These are phyloP conservation scores for Penicillium sp. DNA, from an alignment of 2,329 filamentous ascomycete genomes.

Conservation along the genomic window DNA sequence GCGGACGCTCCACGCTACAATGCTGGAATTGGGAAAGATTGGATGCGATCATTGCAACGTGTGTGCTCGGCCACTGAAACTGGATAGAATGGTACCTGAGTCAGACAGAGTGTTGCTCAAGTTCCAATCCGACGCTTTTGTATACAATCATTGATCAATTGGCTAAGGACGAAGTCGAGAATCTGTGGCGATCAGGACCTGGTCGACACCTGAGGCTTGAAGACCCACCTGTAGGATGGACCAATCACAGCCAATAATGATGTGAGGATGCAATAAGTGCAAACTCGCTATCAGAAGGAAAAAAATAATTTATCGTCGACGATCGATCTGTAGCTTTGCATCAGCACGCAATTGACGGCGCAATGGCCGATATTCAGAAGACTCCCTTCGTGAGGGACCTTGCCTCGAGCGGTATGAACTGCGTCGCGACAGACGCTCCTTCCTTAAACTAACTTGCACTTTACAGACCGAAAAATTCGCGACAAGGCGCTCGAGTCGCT, in stretches of 20 bases:
- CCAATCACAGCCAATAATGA: neutral
- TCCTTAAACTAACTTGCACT: neutral
- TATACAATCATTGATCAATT: too few relatives aligned
- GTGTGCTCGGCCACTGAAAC: too few relatives aligned
- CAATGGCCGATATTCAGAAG: conserved; percentile 45
- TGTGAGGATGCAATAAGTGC: conserved; percentile 20
- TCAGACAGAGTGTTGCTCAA: too few relatives aligned
- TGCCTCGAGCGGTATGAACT: conserved; percentile 68
- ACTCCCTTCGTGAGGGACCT: conserved; percentile 77
- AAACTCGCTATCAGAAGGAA: conserved; percentile 23
- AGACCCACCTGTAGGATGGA: too few relatives aligned
- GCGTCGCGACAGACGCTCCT: neutral
- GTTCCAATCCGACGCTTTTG: too few relatives aligned
- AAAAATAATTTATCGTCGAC: conserved; percentile 29
- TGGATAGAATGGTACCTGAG: too few relatives aligned
- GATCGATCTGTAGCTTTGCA: conserved; percentile 9
- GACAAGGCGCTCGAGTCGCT: conserved; percentile 75
- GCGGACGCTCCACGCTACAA: neutral
- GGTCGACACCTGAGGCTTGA: conserved; percentile 4
- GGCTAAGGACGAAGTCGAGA: too few relatives aligned
- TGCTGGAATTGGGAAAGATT: conserved; percentile 1
- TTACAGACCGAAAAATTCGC: conserved; percentile 70
- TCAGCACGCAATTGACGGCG: conserved; percentile 12
- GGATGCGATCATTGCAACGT: too few relatives aligned
- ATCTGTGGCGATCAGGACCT: too few relatives aligned